Evolutionary conservation across 1,284 basidiomycete genomes (phyloP).

Genomic region (Hymenochaete sp.): DNA sequence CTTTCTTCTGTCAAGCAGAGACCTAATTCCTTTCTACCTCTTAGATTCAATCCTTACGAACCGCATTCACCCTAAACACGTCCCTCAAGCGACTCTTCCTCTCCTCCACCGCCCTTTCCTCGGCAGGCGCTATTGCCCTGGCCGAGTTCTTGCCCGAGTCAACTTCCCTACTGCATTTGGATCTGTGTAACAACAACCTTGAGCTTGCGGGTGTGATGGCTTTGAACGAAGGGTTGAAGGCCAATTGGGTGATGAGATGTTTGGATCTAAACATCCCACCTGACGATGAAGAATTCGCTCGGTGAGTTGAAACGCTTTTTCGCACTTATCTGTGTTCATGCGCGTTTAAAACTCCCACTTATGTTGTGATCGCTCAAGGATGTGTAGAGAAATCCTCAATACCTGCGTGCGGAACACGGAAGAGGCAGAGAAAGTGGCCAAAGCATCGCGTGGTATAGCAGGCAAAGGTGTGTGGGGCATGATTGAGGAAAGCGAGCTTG

Average conservation of each 20-base stretch:
- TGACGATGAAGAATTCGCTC: constrained; percentile 82
- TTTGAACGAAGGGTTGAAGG: constrained; percentile 75
- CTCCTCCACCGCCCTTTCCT: constrained; percentile 73
- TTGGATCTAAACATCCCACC: constrained; percentile 90
- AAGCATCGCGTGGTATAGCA: constrained; percentile 31
- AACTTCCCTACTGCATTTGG: constrained; percentile 78
- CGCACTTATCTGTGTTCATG: background rate
- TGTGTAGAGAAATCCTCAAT: constrained; percentile 71
- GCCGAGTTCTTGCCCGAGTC: constrained; percentile 96
- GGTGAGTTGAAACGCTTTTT: constrained; percentile 32
- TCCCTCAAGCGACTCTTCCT: constrained; percentile 91
- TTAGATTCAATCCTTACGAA: constrained; percentile 83
- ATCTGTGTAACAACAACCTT: constrained; percentile 73
- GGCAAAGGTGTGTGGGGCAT: constrained; percentile 69
- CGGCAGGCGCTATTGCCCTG: constrained; percentile 85
- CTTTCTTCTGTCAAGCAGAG: constrained; percentile 14
- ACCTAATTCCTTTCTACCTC: background rate
- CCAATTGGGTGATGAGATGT: constrained; percentile 81
- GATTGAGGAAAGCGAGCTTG: constrained; percentile 74
- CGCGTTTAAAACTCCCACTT: background rate
- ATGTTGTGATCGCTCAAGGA: constrained; percentile 29
- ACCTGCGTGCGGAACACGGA: constrained; percentile 90
- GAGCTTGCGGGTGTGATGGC: constrained; percentile 92
- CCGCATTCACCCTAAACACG: constrained; percentile 88
- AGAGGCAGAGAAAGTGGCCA: constrained; percentile 50